These are phyloP conservation scores for Sarocladium strictum DNA, from an alignment of 2,329 filamentous ascomycete species.

Conservation along the genomic window DNA sequence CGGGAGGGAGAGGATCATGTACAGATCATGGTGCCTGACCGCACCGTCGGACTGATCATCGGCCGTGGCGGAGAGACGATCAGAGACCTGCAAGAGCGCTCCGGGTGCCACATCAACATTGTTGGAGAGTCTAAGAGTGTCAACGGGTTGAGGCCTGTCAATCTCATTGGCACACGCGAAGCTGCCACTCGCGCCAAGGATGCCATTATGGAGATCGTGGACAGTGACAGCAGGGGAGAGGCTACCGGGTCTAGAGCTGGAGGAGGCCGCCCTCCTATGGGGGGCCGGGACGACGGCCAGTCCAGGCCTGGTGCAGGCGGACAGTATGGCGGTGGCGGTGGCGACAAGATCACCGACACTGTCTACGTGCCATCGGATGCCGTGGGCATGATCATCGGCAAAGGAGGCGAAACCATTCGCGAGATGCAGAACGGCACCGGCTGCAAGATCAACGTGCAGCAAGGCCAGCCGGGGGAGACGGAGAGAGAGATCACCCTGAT, in stretches of 20 bases:
- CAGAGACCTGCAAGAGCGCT: slow-evolving; percentile 83
- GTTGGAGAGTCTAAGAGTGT: slow-evolving; percentile 89
- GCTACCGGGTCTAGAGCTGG: slow-evolving; percentile 18
- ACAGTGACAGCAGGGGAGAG: slow-evolving; percentile 71
- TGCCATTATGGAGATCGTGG: slow-evolving; percentile 87
- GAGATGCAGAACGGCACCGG: slow-evolving; percentile 84
- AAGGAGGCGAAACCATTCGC: slow-evolving; percentile 88
- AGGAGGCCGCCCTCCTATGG: slow-evolving; percentile 13
- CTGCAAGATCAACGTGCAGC: slow-evolving; percentile 92
- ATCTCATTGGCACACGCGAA: slow-evolving; percentile 73
- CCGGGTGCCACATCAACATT: slow-evolving; percentile 93
- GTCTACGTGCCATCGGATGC: slow-evolving; percentile 85
- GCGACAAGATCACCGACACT: slow-evolving; percentile 72
- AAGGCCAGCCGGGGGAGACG: slow-evolving; percentile 68
- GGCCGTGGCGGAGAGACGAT: slow-evolving; percentile 92
- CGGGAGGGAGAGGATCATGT: slow-evolving; percentile 79
- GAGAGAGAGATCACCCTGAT: slow-evolving; percentile 84
- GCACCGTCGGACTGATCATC: slow-evolving; percentile 88
- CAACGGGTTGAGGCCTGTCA: slow-evolving; percentile 83
- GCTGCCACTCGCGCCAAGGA: slow-evolving; percentile 76
- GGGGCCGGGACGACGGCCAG: slow-evolving; percentile 24
- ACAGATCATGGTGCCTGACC: slow-evolving; percentile 92
- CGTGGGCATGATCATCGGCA: slow-evolving; percentile 94
- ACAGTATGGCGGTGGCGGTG: slow-evolving; percentile 28
- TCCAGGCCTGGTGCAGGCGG: slow-evolving; percentile 25